These are phyloP conservation scores for Geotrichum fermentans DNA, from an alignment of 1,139 yeast genomes.

Conservation along the genomic window DNA sequence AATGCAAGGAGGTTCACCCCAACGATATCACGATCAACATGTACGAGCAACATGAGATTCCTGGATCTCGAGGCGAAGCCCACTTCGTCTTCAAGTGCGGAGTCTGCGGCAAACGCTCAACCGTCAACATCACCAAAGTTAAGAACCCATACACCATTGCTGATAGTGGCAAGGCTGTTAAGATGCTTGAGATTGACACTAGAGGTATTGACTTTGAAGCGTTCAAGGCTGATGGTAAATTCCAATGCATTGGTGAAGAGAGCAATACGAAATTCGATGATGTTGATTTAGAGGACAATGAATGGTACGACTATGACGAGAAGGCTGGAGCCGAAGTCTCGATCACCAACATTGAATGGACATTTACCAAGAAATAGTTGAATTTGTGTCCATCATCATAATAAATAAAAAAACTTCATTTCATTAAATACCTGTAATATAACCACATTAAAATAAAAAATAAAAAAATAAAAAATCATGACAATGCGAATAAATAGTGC, in stretches of 20 bases:
- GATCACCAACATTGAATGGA: conserved; percentile 67
- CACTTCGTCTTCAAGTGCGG: conserved; percentile 77
- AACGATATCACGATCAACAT: conserved; percentile 70
- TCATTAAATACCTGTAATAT: background rate
- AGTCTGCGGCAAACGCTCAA: conserved; percentile 52
- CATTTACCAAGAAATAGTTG: conserved; percentile 33
- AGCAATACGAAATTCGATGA: conserved; percentile 52
- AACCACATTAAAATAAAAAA: background rate
- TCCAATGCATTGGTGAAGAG: conserved; percentile 56
- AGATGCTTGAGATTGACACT: conserved; percentile 67
- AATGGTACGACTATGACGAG: conserved; percentile 96
- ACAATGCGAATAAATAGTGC: conserved; percentile 3
- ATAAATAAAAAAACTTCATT: background rate
- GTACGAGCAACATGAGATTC: conserved; percentile 52
- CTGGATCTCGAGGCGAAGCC: conserved; percentile 78
- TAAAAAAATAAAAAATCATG: background rate
- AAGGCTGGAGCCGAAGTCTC: conserved; percentile 76
- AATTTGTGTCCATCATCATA: no score
- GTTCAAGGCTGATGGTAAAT: conserved; percentile 61
- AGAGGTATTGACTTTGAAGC: conserved; percentile 75
- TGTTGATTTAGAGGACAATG: conserved; percentile 71
- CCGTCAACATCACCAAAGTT: conserved; percentile 24
- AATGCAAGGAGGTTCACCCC: conserved; percentile 72
- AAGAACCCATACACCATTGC: conserved; percentile 35
- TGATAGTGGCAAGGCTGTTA: conserved; percentile 35